Evolutionary conservation across 2,329 filamentous ascomycete species (phyloP).

Genomic region (Claviceps purpurea): DNA sequence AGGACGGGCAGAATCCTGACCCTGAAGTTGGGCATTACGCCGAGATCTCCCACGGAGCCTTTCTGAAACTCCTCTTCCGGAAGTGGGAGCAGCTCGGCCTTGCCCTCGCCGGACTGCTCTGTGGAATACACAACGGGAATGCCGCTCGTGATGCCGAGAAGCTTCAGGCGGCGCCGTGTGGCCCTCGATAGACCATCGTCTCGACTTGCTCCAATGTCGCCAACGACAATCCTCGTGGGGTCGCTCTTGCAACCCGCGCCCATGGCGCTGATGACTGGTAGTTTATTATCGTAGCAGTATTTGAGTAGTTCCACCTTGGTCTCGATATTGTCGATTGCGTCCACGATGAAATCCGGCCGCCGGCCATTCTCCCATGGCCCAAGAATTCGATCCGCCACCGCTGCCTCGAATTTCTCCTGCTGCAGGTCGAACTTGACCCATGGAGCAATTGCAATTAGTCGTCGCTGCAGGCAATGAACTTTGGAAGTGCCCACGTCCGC

Average conservation of each 20-base stretch:
- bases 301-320: conserved; percentile 85
- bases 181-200: conserved; percentile 82
- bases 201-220: conserved; percentile 76
- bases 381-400: conserved; percentile 53
- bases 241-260: conserved; percentile 89
- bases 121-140: conserved; percentile 89
- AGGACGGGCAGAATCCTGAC: conserved; percentile 90
- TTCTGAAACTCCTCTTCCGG: conserved; percentile 79
- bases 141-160: conserved; percentile 65
- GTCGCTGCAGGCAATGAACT: conserved; percentile 67
- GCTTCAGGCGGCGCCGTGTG: conserved; percentile 66
- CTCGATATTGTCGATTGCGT: conserved; percentile 97
- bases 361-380: conserved; percentile 49
- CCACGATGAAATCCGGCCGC: conserved; percentile 77
- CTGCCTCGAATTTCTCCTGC: conserved; percentile 67
- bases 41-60: conserved; percentile 73
- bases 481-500: conserved; percentile 90
- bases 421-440: conserved; percentile 84
- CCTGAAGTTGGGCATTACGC: conserved; percentile 82
- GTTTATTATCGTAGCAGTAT: conserved; percentile 65
- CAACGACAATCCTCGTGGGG: conserved; percentile 71
- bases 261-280: conserved; percentile 89
- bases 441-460: conserved; percentile 75
- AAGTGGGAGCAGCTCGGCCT: conserved; percentile 77
- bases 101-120: conserved; percentile 79